Evolutionary conservation across 2,329 filamentous ascomycete genomes (phyloP).

Genomic region (Elsinoe ampelina): DNA sequence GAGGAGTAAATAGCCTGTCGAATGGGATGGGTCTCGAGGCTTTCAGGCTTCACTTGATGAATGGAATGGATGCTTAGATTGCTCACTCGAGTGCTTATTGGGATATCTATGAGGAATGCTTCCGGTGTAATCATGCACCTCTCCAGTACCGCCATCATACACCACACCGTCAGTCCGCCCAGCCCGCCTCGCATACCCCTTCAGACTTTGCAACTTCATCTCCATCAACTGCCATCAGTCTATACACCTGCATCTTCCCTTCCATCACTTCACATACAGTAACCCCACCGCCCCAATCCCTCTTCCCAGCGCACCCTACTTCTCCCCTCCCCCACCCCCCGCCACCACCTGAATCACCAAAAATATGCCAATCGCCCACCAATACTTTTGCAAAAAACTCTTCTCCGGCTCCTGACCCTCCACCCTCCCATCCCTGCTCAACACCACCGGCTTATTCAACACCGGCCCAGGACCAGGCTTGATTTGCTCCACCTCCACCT

Average conservation of each 20-base stretch:
- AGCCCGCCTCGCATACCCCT: no score
- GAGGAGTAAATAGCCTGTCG: neutral
- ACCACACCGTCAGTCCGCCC: no score
- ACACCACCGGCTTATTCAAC: conserved; percentile 45
- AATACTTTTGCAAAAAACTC: conserved; percentile 45
- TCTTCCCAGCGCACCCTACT: conserved; percentile 14
- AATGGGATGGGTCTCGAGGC: no score
- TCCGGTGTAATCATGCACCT: neutral
- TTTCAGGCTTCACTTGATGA: no score
- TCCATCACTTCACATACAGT: no score
- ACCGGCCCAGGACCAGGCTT: conserved; percentile 31
- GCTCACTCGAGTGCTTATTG: no score
- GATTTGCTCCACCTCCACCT: conserved; percentile 30
- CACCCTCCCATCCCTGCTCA: conserved; percentile 48
- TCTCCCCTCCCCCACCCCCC: conserved; percentile 29
- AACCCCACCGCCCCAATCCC: no score
- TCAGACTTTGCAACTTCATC: neutral
- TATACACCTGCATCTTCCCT: no score
- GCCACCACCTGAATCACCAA: conserved; percentile 38
- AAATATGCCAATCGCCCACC: conserved; percentile 42
- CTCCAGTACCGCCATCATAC: no score
- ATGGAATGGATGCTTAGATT: no score
- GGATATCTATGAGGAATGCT: no score
- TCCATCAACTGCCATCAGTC: no score
- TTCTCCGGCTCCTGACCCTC: conserved; percentile 39